phyloP scores from a whole-genome alignment of 768 basidiomycete genomes.

The Sporobolomyces pararoseus region DNA sequence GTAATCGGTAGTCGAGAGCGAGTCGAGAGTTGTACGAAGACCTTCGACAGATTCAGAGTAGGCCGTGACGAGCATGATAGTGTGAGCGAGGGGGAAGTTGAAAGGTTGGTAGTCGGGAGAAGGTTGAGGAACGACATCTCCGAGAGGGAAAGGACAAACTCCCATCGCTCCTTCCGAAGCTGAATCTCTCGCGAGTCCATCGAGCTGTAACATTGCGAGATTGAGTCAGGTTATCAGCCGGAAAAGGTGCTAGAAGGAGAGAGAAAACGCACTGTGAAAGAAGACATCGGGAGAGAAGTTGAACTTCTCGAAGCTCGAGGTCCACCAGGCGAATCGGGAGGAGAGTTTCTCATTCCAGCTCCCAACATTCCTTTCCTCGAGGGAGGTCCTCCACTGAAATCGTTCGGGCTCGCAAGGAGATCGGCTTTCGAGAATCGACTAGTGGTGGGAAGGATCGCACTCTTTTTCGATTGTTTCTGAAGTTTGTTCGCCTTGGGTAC shows the following conservation, averaged over 20 bases:
- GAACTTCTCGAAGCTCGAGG: constrained; percentile 75
- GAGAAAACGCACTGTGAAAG: constrained; percentile 43
- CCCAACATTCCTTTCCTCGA: constrained; percentile 46
- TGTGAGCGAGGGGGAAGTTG: constrained; percentile 88
- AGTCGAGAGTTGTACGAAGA: constrained; percentile 94
- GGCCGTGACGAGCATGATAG: constrained; percentile 93
- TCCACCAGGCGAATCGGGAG: constrained; percentile 64
- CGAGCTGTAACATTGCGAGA: constrained; percentile 23
- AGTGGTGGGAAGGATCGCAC: constrained; percentile 54
- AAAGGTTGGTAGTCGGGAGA: constrained; percentile 87
- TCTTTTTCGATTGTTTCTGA: constrained; percentile 45
- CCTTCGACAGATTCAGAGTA: constrained; percentile 97
- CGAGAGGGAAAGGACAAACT: constrained; percentile 86
- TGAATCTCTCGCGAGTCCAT: constrained; percentile 44
- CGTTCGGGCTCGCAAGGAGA: constrained; percentile 52
- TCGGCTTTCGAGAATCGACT: constrained; percentile 63
- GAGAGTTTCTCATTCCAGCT: constrained; percentile 53
- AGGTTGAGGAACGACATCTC: constrained; percentile 86
- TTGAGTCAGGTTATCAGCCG: constrained; percentile 10
- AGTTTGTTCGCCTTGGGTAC: constrained; percentile 57
- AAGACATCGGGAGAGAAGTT: constrained; percentile 61
- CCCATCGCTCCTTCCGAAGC: constrained; percentile 54
- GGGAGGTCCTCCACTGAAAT: constrained; percentile 9
- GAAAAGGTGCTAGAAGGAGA: constrained; percentile 44
- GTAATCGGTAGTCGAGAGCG: constrained; percentile 95